Evolutionary conservation across 1,284 basidiomycete species (phyloP), one percentile per base, ranked within the genome.

Genomic region (Trichosporon sp.): DNA sequence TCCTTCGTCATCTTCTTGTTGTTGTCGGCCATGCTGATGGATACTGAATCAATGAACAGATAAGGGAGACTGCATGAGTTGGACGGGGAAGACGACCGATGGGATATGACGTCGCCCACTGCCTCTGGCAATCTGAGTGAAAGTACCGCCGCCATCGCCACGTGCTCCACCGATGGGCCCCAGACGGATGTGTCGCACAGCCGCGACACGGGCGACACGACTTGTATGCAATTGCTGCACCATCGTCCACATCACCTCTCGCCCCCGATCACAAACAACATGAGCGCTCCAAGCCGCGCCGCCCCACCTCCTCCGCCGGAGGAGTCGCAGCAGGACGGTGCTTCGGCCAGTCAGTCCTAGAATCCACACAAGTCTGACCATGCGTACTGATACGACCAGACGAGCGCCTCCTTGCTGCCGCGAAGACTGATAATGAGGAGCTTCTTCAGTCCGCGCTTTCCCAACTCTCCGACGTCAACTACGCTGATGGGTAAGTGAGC

Each of bases 391-490:
- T 60, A 56, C 7, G 3, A 19, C 6, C 71, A 92, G 90, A 90
- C 74, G 87, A 91, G 80, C 83, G 86, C 56, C 81, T 92, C 57
- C 81, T 92, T 34, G 86, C 86, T 10, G 90, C 90, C 21, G 90
- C 89, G 25, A 86, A 89, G 73, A 75, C 79, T 32, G 90, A 92
- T 80, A 87, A 90, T 77, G 87, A 88, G 71, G 88, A 89, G 7
- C 74, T 89, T 67, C 74, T 91, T 21, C 71, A 84, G 4, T 85
- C 87, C 61, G 82, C 89, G 5, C 85, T 91, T 62, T 68, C 72
- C 54, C 81, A 86, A 33, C 71, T 85, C 56, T 84, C 82, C 68
- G 86, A 92, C 74, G 87, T 92, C 67, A 93, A 93, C 77, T 86
- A 82, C 70, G 83, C 84, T 71, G 90, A 92, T 74, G 89, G 89